Evolutionary conservation across 495 filamentous ascomycete species (phyloP), one percentile per base, ranked within the genome.

Genomic region (Cercophora scortea): DNA sequence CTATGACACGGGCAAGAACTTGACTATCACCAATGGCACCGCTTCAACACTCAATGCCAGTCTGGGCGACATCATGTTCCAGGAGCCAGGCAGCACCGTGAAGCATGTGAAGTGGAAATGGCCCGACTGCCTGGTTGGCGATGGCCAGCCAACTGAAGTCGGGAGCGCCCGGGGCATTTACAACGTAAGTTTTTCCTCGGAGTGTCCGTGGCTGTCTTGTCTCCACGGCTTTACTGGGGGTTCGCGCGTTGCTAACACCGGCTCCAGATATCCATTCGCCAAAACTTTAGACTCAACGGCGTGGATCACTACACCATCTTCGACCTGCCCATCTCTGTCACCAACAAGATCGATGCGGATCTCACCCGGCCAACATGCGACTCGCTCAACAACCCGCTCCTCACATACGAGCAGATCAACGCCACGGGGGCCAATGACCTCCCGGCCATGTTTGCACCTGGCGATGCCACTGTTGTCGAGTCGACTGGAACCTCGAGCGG

Each of bases 21-120:
- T 87, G 60, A 86, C 84, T 32, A 81, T 86, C 49, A 81, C 79
- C 39, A 86, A 86, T 62, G 82, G 80, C 47, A 82, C 80, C 39
- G 68, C 68, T 19, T 71, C 75, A n/a, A 70, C 69, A n/a, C 68
- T 71, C 48, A 73, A 74, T 46, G 75, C 75, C 36, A 82, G 76
- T 45, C 67, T 84, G 12, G 82, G 81, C 1, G 74, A 82, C 32
- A 79, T 86, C 45, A 78, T 86, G 69, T 59, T 66, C 44, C 75
- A 79, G 41, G 83, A 86, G 57, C 69, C 76, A 1, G 76, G 77
- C 9, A 82, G 79, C 53, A 86, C 83, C 0, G 84, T 86, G 32
- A 86, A 86, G 61, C 82, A 86, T 61, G 78, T 86, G 41, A 82
- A 81, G 57, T 86, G 82, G 81, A 62, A 70, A 9, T 86, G 82